Conservation (phyloP, 441 rosid species). For the Populus trichocarpa region DNA sequence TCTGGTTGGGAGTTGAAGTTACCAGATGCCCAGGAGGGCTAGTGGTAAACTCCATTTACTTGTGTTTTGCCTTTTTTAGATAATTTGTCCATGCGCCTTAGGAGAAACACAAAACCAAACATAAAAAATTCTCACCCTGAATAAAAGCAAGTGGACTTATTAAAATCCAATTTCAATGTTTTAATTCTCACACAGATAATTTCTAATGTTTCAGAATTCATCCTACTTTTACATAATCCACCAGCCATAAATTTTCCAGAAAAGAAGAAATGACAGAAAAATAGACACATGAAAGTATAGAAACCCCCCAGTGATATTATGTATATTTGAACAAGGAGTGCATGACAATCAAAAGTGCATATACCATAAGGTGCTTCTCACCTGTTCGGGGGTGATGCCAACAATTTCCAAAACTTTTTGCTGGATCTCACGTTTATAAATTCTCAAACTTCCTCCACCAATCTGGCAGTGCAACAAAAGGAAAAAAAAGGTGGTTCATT, state of each 20-base stretch:
- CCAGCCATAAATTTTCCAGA: no score
- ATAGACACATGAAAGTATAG: neutral
- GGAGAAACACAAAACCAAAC: neutral
- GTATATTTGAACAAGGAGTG: neutral
- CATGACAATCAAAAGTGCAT: neutral
- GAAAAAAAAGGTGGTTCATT: neutral
- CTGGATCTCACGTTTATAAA: slow-evolving; percentile 79
- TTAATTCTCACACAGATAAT: neutral
- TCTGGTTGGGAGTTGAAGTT: neutral
- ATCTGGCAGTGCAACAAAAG: slow-evolving; percentile 44
- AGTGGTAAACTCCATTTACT: neutral
- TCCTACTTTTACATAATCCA: neutral
- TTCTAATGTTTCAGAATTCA: neutral
- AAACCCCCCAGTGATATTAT: neutral
- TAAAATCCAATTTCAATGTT: neutral
- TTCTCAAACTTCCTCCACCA: slow-evolving; percentile 98
- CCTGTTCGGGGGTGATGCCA: slow-evolving; percentile 77
- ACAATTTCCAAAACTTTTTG: slow-evolving; percentile 79
- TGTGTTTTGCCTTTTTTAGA: neutral
- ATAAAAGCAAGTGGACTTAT: neutral
- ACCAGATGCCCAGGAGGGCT: neutral
- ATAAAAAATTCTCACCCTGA: neutral
- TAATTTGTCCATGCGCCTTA: neutral
- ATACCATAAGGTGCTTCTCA: slow-evolving; percentile 25
- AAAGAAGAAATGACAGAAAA: neutral